These are phyloP conservation scores for Acanthamoeba pearcei DNA, from an alignment of 208 protist species.

Conservation along the genomic window DNA sequence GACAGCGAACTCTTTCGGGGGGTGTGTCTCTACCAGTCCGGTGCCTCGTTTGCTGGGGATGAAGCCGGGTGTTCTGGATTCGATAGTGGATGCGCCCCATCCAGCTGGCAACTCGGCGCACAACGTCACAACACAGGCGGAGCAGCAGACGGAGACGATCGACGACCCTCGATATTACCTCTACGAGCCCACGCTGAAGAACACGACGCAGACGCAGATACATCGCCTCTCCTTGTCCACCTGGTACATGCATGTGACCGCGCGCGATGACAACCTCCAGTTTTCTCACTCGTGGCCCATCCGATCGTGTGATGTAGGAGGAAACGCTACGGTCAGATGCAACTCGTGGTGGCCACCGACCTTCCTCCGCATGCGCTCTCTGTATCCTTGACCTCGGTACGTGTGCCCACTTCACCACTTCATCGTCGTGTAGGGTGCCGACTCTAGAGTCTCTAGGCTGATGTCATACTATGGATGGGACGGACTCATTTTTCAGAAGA, in stretches of 20 bases:
- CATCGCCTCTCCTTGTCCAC: neutral
- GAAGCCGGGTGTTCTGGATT: neutral
- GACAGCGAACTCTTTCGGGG: too few relatives aligned
- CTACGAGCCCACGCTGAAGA: neutral
- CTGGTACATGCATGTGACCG: neutral
- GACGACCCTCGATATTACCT: neutral
- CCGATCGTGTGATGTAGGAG: neutral
- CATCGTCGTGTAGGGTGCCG: neutral
- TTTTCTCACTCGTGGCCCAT: neutral
- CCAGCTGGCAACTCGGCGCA: neutral
- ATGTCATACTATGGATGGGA: neutral
- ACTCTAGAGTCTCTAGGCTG: neutral
- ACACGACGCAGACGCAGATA: neutral
- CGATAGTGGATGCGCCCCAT: neutral
- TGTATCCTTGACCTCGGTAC: neutral
- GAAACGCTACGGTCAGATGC: neutral
- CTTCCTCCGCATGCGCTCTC: neutral
- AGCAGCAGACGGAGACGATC: neutral
- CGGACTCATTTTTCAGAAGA: neutral
- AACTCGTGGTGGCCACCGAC: constrained; percentile 28
- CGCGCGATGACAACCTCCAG: neutral
- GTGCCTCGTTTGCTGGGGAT: constrained; percentile 40
- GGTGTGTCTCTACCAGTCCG: neutral
- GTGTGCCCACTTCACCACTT: neutral
- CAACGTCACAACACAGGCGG: neutral